Conservation (phyloP, 129 eudicot species). For the Pulicaria dysenterica region DNA sequence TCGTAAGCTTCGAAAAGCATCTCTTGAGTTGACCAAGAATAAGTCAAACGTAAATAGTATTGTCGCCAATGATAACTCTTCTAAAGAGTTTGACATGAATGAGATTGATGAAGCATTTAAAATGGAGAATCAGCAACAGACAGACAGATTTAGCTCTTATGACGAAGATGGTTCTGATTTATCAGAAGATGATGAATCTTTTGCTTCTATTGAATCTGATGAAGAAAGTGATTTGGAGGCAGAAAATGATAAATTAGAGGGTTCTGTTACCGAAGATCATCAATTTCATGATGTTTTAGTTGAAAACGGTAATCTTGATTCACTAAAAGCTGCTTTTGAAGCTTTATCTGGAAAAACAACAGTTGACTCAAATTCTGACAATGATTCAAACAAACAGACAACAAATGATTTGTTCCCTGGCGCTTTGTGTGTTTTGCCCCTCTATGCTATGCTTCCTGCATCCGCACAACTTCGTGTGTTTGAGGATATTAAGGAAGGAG, state of each 20-base stretch:
- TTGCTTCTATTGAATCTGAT: constrained; percentile 47
- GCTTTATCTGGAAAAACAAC: constrained; percentile 57
- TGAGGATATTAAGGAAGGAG: constrained; percentile 69
- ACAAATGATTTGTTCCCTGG: constrained; percentile 38
- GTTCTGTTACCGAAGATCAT: constrained; percentile 30
- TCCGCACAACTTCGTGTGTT: constrained; percentile 91
- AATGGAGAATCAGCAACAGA: constrained; percentile 47
- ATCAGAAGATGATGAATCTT: constrained; percentile 49
- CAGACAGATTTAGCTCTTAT: constrained; percentile 61
- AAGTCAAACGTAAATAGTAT: constrained; percentile 32
- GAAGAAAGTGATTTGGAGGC: constrained; percentile 73
- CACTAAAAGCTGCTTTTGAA: constrained; percentile 82
- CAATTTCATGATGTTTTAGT: constrained; percentile 40
- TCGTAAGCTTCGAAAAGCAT: constrained; percentile 69
- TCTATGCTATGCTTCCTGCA: constrained; percentile 98
- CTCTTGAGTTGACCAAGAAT: constrained; percentile 47
- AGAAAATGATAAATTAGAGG: constrained; percentile 35
- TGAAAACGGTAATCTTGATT: constrained; percentile 49
- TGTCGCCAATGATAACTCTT: constrained; percentile 29
- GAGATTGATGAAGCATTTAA: constrained; percentile 90
- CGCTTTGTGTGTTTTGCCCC: constrained; percentile 71
- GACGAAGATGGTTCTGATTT: constrained; percentile 43
- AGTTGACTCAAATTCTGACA: constrained; percentile 20
- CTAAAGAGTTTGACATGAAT: constrained; percentile 54
- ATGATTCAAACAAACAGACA: constrained; percentile 14